A percentile compares a stretch with the other conserved stretches of the same genome.
Conservation (phyloP, 441 rosid species). For the Pelargonium fulgidum region DNA sequence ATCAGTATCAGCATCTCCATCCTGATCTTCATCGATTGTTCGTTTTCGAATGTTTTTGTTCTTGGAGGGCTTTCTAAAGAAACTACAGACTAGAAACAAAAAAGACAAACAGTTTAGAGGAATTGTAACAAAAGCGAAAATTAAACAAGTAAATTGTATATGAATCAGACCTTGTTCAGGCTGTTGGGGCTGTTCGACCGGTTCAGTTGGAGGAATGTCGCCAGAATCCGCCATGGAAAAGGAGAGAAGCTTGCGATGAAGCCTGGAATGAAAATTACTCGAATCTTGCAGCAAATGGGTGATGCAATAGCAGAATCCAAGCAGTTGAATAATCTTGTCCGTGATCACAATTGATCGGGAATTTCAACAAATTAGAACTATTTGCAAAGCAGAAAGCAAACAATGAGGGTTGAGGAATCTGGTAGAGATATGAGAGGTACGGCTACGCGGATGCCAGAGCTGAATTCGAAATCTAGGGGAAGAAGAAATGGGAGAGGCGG, state of each 20-base stretch:
- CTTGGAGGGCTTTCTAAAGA: conserved; percentile 68
- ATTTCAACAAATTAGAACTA: too few species aligned
- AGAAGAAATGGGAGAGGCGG: too few species aligned
- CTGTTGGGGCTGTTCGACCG: conserved; percentile 24
- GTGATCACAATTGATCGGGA: too few species aligned
- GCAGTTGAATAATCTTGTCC: too few species aligned
- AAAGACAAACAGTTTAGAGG: background rate
- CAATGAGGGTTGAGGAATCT: too few species aligned
- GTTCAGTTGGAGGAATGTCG: background rate
- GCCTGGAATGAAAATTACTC: too few species aligned
- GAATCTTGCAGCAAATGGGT: too few species aligned
- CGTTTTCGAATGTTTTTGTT: conserved; percentile 74
- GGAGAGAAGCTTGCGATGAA: background rate
- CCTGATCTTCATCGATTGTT: conserved; percentile 47
- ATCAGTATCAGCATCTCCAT: conserved; percentile 40
- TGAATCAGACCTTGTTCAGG: conserved; percentile 34
- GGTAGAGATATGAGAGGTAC: too few species aligned
- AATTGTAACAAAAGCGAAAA: background rate
- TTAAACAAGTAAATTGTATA: background rate
- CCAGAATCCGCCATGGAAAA: background rate
- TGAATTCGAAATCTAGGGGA: too few species aligned
- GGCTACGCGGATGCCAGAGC: too few species aligned
- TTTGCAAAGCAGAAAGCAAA: too few species aligned
- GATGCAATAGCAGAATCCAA: too few species aligned
- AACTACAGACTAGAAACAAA: conserved; percentile 56